phyloP scores from a whole-genome alignment of 2,329 filamentous ascomycete species.

The Fonsecaea pedrosoi region DNA sequence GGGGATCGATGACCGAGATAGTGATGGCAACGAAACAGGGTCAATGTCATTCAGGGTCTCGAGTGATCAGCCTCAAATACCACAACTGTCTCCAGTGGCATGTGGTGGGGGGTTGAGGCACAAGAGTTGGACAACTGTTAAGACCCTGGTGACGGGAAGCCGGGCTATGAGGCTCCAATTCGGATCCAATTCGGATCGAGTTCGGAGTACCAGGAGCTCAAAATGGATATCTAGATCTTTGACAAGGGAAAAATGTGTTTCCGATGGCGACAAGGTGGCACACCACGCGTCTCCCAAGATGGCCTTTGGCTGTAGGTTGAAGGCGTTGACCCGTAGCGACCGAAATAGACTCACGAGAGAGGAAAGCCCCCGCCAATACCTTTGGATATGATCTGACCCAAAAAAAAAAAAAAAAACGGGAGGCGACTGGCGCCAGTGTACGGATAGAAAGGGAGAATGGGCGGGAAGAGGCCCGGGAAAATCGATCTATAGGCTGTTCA shows the following conservation, averaged over 20 bases:
- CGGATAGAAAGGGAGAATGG: conserved; percentile 30
- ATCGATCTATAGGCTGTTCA: conserved; percentile 35
- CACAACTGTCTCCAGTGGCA: conserved; percentile 15
- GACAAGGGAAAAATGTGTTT: conserved; percentile 17
- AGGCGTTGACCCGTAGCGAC: conserved; percentile 20
- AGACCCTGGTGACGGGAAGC: conserved; percentile 26
- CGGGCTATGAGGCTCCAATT: conserved; percentile 21
- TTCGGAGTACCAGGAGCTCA: neutral
- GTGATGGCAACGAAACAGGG: conserved; percentile 25
- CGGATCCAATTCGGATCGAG: conserved; percentile 1
- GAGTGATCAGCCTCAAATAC: conserved; percentile 26
- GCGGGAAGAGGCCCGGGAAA: conserved; percentile 26
- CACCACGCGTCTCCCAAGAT: conserved; percentile 19
- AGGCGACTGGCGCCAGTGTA: conserved; percentile 41
- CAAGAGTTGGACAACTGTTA: conserved; percentile 1
- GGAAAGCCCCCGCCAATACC: conserved; percentile 19
- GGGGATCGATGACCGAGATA: conserved; percentile 18
- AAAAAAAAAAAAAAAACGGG: conserved; percentile 25
- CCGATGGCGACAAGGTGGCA: conserved; percentile 20
- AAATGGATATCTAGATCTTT: conserved; percentile 19
- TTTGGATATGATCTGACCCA: conserved; percentile 17
- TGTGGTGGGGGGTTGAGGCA: conserved; percentile 24
- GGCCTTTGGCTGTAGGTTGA: conserved; percentile 19
- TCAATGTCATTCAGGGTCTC: conserved; percentile 26
- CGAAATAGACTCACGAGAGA: conserved; percentile 26